These are phyloP conservation scores for Sporopachydermia cereana DNA, from an alignment of 1,139 yeast genomes.

Conservation along the genomic window DNA sequence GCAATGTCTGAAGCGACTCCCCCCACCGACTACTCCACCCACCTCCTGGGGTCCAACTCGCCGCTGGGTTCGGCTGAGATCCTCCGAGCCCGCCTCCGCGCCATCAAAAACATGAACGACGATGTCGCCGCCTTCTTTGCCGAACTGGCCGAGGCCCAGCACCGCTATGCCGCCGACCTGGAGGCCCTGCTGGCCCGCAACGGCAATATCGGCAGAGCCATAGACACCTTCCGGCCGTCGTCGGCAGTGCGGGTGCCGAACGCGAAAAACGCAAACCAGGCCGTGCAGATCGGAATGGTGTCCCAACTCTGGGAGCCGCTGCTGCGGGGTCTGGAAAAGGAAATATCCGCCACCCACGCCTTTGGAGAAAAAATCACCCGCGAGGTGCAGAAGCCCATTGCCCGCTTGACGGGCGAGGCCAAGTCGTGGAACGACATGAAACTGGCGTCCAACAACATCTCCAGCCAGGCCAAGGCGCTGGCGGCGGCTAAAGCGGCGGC, in stretches of 20 bases:
- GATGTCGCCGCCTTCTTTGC: conserved; percentile 26
- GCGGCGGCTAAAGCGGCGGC: conserved; percentile 4
- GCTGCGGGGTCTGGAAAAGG: conserved; percentile 18
- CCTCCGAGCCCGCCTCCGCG: conserved; percentile 21
- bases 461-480: conserved; percentile 17
- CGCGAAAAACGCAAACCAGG: conserved; percentile 13
- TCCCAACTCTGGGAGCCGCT: conserved; percentile 23
- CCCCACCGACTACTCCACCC: conserved; percentile 22
- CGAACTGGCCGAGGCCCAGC: conserved; percentile 25
- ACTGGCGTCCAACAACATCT: conserved; percentile 19
- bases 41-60: conserved; percentile 19
- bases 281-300: conserved; percentile 21
- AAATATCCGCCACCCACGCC: conserved; percentile 19
- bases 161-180: conserved; percentile 24
- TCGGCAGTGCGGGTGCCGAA: neutral
- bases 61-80: conserved; percentile 22
- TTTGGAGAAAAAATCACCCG: conserved; percentile 20
- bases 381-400: conserved; percentile 24
- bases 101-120: conserved; percentile 20
- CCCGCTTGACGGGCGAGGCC: conserved; percentile 15
- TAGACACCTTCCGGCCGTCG: neutral
- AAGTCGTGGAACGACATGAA: conserved; percentile 22
- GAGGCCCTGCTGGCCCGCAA: conserved; percentile 20
- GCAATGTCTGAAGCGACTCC: neutral
- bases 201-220: neutral